Conservation (phyloP, 768 basidiomycete genomes). For the Vararia minispora region DNA sequence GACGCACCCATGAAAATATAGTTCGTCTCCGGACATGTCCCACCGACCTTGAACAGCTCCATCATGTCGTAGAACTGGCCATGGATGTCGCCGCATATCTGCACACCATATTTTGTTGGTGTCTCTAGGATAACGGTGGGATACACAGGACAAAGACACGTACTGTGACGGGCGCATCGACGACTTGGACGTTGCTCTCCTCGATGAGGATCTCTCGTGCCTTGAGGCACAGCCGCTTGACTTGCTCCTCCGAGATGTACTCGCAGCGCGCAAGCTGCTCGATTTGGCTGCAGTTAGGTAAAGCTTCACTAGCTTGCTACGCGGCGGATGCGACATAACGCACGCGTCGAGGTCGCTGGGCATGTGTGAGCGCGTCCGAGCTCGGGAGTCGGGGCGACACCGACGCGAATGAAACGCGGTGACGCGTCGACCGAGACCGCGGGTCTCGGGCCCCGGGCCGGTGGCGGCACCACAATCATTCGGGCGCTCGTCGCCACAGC, state of each 20-base stretch:
- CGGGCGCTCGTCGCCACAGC: too few relatives aligned
- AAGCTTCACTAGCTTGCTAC: neutral
- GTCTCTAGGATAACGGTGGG: neutral
- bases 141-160: conserved; percentile 23
- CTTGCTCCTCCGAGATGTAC: conserved; percentile 90
- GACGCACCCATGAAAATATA: conserved; percentile 91
- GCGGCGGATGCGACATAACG: neutral
- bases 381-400: too few relatives aligned
- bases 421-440: too few relatives aligned
- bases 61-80: conserved; percentile 96
- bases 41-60: conserved; percentile 91
- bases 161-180: conserved; percentile 94
- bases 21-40: conserved; percentile 85
- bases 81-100: conserved; percentile 95
- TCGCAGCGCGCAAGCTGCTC: conserved; percentile 90
- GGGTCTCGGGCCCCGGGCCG: too few relatives aligned
- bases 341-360: conserved; percentile 14
- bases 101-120: conserved; percentile 1
- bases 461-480: too few relatives aligned
- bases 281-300: conserved; percentile 59
- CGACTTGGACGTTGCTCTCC: conserved; percentile 93
- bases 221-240: conserved; percentile 90
- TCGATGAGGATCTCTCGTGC: conserved; percentile 95
- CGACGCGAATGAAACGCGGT: too few relatives aligned
- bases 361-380: conserved; percentile 3